Base-by-base conservation (phyloP, 495 filamentous ascomycete genomes). In the Xylaria flabelliformis region DNA sequence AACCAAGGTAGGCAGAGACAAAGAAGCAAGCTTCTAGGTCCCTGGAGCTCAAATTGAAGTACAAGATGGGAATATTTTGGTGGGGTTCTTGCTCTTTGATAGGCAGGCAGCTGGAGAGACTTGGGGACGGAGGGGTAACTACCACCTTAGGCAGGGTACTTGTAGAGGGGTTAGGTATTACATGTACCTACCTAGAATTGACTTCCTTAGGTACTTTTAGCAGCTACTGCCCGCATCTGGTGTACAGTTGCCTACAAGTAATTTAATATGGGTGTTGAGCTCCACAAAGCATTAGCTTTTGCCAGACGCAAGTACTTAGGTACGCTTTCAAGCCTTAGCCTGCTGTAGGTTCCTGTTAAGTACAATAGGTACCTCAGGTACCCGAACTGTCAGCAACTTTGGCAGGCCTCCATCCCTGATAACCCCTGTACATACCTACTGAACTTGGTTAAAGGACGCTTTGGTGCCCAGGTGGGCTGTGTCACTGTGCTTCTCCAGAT, bases 61-160 rank as follows among this genome's bases (percentile, higher is more conserved):
- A 55, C 29, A 29, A 21, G 32, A 32, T 26, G 24, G 44, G 36
- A 70, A 61, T 70, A 70, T 62, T 73, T 73, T 73, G 67, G 72
- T 70, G 72, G 72, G 72, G 67, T 65, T 48, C 50, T 46, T 32
- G 34, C 29, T 29, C 5, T 39, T 39, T 39, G 36, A 39, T 39
- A 39, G 36, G 36, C 36, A 39, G 36, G 36, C 36, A 39, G 36
- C 36, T 39, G 36, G 7, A 36, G 34, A 3, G 6, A 39, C 44
- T 17, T 17, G 5, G 44, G 13, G 17, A 50, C n/a, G 32, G 46
- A 53, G 64, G 62, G 62, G 62, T 42, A 48, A 48, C 41, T 50
- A 15, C 42, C 2, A 12, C n/a, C 61, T 24, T 41, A 39, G 36
- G 36, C 36, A 39, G 36, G 36, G 36, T 39, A 39, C 36, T 6